Conservation (phyloP, 2,329 filamentous ascomycete genomes). For the Aspergillus proliferans region DNA sequence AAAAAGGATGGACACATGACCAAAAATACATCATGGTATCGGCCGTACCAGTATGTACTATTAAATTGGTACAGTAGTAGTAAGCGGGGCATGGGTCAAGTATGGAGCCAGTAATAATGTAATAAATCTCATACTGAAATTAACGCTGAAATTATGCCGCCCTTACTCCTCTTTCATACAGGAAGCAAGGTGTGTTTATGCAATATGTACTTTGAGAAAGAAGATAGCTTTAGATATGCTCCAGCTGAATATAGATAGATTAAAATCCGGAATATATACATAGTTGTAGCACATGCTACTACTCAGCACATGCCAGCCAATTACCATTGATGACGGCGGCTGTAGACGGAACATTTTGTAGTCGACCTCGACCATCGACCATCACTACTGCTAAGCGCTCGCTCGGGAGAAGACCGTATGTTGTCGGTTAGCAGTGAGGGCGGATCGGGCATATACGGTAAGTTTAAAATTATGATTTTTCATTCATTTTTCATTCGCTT, state of each 20-base stretch:
- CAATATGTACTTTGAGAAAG: too few species aligned
- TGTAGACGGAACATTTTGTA: neutral
- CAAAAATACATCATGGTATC: neutral
- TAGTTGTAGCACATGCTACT: neutral
- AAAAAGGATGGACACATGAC: neutral
- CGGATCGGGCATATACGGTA: neutral
- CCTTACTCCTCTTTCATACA: neutral
- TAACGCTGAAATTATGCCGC: neutral
- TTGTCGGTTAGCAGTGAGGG: neutral
- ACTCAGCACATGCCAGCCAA: neutral
- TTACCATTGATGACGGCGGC: neutral
- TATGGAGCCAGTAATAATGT: neutral
- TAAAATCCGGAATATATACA: neutral
- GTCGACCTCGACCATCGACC: neutral
- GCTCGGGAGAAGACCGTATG: neutral
- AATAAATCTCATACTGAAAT: neutral
- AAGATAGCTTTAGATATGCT: too few species aligned
- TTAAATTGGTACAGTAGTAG: neutral
- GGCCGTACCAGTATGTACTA: too few species aligned
- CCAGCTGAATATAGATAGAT: neutral
- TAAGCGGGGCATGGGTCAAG: neutral
- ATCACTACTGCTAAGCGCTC: neutral
- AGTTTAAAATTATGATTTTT: neutral
- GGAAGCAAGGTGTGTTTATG: neutral
- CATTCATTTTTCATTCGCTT: too few species aligned